Conservation (phyloP, 345 rosid species). For the Litchi chinensis region DNA sequence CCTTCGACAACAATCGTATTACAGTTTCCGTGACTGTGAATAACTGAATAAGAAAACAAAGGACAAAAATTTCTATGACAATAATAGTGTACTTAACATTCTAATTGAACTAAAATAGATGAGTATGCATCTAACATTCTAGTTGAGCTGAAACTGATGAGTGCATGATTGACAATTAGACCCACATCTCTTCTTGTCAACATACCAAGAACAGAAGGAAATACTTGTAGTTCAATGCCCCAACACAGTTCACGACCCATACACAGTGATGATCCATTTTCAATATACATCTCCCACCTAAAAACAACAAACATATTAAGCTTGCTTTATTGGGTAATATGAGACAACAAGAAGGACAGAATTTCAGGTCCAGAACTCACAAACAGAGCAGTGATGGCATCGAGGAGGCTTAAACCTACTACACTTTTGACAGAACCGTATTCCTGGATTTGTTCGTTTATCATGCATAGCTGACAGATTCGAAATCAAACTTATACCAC, state of each 20-base stretch:
- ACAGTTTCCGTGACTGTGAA: not conserved
- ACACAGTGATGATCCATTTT: conserved; percentile 95
- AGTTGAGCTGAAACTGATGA: not conserved
- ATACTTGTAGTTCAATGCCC: conserved; percentile 80
- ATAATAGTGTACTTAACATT: not conserved
- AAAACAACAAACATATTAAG: conserved; percentile 33
- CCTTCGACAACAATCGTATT: not conserved
- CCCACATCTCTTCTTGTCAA: conserved; percentile 16
- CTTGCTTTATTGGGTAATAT: conserved; percentile 16
- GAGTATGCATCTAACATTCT: not conserved
- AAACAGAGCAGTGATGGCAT: conserved; percentile 81
- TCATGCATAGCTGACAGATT: conserved; percentile 26
- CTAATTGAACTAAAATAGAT: not conserved
- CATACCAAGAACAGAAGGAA: conserved; percentile 87
- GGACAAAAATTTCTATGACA: not conserved
- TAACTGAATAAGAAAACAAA: not conserved
- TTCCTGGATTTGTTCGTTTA: conserved; percentile 37
- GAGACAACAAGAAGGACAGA: not conserved
- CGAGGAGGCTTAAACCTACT: conserved; percentile 72
- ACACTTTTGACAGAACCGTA: conserved; percentile 71
- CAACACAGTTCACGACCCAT: conserved; percentile 91
- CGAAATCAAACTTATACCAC: conserved; percentile 21
- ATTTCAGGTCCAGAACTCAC: conserved; percentile 43
- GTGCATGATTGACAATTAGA: conserved; percentile 4
- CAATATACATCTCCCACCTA: conserved; percentile 82